Evolutionary conservation across 1,284 basidiomycete species (phyloP), one percentile per base, ranked within the genome.

Genomic region (Malassezia sp.): DNA sequence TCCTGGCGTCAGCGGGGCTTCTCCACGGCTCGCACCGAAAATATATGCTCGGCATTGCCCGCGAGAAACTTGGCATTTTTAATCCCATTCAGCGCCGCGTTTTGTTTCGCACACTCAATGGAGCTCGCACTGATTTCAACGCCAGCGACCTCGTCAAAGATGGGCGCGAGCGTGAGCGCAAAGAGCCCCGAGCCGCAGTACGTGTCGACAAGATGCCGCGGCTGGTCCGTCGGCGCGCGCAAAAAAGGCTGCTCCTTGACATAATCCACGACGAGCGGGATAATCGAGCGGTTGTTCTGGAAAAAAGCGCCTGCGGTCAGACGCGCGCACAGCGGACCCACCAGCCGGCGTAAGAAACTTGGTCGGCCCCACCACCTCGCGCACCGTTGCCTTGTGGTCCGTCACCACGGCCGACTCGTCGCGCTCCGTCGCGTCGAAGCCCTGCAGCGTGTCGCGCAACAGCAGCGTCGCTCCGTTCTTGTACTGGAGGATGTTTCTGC

Each of bases 281-380:
- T 79, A 42, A 95, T 85, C 15, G 83, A 81, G 68, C 91, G 91
- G 76, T 97, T 97, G 76, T 96, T 96, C 71, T 97, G 91, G 77
- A 96, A 96, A 75, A 96, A 96, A 4, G 67, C 62, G n/a, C n/a
- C n/a, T n/a, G n/a, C n/a, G n/a, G n/a, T n/a, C n/a, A n/a, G n/a
- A n/a, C n/a, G n/a, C n/a, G n/a, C n/a, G n/a, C n/a, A n/a, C n/a
- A n/a, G n/a, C n/a, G n/a, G n/a, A n/a, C n/a, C n/a, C n/a, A 30
- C 63, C 81, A 1, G 85, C 88, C 10, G 79, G 79, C 71, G 90
- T 95, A 61, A 90, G 82, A 71, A 97, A 95, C 38, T 83, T 73
- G 70, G 76, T 81, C 45, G 78, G 73, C 3, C 84, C 86, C 12
- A 96, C 86, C 34, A 79, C 79, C 71, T 95, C 90, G 47, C 85